phyloP scores from a whole-genome alignment of 305 asterid species.

The Fraxinus nigra region DNA sequence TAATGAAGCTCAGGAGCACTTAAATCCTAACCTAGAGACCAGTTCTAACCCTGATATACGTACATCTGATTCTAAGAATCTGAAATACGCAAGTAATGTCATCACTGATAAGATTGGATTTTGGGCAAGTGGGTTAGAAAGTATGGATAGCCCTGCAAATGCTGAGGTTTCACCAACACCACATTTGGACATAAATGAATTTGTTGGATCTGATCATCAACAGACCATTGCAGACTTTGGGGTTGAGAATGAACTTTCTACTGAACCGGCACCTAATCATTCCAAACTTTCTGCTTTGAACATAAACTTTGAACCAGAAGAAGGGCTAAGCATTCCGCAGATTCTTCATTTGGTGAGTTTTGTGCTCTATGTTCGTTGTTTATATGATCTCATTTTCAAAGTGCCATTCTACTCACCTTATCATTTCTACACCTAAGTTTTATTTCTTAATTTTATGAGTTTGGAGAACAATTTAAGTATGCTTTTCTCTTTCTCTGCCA shows the following conservation, averaged over 20 bases:
- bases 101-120: slow-evolving; percentile 48
- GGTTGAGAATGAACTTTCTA: slow-evolving; percentile 50
- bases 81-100: slow-evolving; percentile 44
- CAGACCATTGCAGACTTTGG: slow-evolving; percentile 40
- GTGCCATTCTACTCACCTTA: background rate
- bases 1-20: slow-evolving; percentile 59
- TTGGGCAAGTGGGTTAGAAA: slow-evolving; percentile 30
- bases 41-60: slow-evolving; percentile 49
- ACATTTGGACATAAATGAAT: slow-evolving; percentile 55
- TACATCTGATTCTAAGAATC: slow-evolving; percentile 47
- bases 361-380: slow-evolving; percentile 14
- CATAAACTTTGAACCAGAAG: slow-evolving; percentile 55
- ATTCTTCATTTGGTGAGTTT: slow-evolving; percentile 86
- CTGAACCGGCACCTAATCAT: slow-evolving; percentile 47
- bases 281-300: slow-evolving; percentile 51
- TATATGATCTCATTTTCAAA: background rate
- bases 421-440: background rate
- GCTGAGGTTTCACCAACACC: slow-evolving; percentile 46
- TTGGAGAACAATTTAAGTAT: slow-evolving; percentile 13
- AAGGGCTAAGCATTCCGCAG: slow-evolving; percentile 93
- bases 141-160: slow-evolving; percentile 40
- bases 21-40: slow-evolving; percentile 44
- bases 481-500: slow-evolving; percentile 10
- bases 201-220: slow-evolving; percentile 54
- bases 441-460: background rate